Evolutionary conservation across 2,329 filamentous ascomycete species (phyloP), one percentile per base, ranked within the genome.

Genomic region (Bipolaris bicolor): DNA sequence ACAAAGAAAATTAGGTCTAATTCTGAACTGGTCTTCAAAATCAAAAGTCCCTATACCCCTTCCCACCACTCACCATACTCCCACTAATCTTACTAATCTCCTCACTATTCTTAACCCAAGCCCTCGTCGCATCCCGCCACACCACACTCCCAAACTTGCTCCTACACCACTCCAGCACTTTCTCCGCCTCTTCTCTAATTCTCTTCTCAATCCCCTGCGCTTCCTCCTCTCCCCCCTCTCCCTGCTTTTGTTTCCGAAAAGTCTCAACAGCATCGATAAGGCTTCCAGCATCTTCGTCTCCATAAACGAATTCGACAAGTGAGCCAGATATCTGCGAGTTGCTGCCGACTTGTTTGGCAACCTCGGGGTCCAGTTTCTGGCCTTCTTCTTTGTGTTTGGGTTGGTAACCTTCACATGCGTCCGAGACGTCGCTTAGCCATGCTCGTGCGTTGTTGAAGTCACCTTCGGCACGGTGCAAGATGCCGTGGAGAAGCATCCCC

Each of bases 401-500:
- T 48, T 49, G 53, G 13, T 48, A 73, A 10, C 69, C 69, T 56
- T 77, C 78, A 77, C 48, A 77, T 64, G 37, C 60, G 53, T 64
- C 71, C 5, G 37, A 48, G 10, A 84, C 79, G 65, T 83, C 78
- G 1, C 70, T 62, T 51, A 82, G 79, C 82, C 82, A 84, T 0
- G 78, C 77, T 33, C 79, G 64, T 6, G 80, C 77, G 59, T 84
- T 83, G 22, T 78, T 70, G 50, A 81, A 77, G 54, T 84, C 82
- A 3, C 82, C 81, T 66, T 84, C 82, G 24, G 82, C 74, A 1
- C 81, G 73, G 55, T 84, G 81, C 58, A 85, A 64, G 13, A 84
- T 79, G 3, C 78, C 78, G 59, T 84, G 82, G 1, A 83, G 71
- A 37, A 80, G 78, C 82, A 84, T 84, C 15, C 78, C 79, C 58